Percentiles rank a stretch among this genome's conserved stretches.
phyloP scores from a whole-genome alignment of 2,329 filamentous ascomycete genomes.

The Nemania sp. region DNA sequence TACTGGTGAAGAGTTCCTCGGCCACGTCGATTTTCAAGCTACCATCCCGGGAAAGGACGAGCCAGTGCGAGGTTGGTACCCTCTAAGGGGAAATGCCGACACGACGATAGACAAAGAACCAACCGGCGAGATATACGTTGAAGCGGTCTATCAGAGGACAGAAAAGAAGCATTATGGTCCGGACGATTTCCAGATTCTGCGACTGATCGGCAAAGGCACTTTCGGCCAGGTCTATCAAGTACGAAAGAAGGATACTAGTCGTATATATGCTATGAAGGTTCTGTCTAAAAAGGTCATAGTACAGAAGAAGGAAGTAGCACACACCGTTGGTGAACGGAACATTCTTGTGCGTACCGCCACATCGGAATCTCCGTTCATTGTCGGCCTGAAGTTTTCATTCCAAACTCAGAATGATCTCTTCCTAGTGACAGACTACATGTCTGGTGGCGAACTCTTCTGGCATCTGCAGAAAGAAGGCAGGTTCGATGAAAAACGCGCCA shows the following conservation, averaged over 20 bases:
- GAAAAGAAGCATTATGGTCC: slow-evolving; percentile 94
- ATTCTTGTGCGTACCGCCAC: slow-evolving; percentile 96
- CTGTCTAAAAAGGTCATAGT: slow-evolving; percentile 99
- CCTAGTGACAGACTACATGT: slow-evolving; percentile 99
- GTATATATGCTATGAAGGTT: slow-evolving; percentile 99
- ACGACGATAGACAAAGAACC: slow-evolving; percentile 77
- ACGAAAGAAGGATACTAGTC: slow-evolving; percentile 92
- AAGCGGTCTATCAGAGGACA: slow-evolving; percentile 85
- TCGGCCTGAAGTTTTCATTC: slow-evolving; percentile 98
- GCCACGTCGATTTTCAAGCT: slow-evolving; percentile 85
- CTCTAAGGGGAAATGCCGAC: slow-evolving; percentile 79
- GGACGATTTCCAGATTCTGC: slow-evolving; percentile 94
- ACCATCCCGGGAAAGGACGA: slow-evolving; percentile 74
- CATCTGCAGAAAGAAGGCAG: slow-evolving; percentile 97
- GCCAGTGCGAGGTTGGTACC: slow-evolving; percentile 86
- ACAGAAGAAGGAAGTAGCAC: slow-evolving; percentile 98
- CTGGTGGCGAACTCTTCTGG: slow-evolving; percentile 97
- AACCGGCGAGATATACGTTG: slow-evolving; percentile 90
- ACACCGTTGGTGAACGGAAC: slow-evolving; percentile 96
- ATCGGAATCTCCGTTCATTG: slow-evolving; percentile 96
- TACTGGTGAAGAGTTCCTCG: slow-evolving; percentile 89
- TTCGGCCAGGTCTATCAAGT: slow-evolving; percentile 99
- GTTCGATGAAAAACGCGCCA: slow-evolving; percentile 93
- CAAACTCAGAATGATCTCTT: slow-evolving; percentile 97
- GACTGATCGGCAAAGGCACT: slow-evolving; percentile 96